A percentile compares a stretch with the other conserved stretches of the same genome.
phyloP scores from a whole-genome alignment of 2,329 filamentous ascomycete species.

The Fonsecaea monophora region DNA sequence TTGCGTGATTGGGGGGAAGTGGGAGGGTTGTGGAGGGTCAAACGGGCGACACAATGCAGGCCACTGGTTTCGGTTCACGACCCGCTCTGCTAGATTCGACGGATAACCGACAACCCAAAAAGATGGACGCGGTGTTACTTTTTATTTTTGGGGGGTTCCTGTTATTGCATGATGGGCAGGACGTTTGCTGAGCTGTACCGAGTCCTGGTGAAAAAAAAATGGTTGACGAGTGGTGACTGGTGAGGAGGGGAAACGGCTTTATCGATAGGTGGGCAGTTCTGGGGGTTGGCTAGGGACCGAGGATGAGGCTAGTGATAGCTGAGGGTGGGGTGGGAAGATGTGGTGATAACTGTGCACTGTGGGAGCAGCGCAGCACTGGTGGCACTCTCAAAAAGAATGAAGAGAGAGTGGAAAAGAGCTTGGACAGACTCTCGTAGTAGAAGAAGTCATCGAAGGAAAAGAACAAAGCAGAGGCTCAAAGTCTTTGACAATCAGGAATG shows the following conservation, averaged over 20 bases:
- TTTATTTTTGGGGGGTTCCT: background rate
- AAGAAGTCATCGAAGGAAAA: background rate
- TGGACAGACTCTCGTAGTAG: background rate
- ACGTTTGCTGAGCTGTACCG: conserved; percentile 11
- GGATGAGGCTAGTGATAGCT: background rate
- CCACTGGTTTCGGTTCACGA: background rate
- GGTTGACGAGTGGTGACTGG: background rate
- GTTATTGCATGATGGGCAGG: conserved; percentile 14
- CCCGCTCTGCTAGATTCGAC: conserved; percentile 12
- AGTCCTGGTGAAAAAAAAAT: too few species aligned
- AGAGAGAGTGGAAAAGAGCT: background rate
- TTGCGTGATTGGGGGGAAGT: background rate
- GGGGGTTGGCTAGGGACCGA: background rate
- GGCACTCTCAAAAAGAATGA: background rate
- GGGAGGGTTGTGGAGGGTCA: background rate
- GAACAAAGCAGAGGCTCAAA: background rate
- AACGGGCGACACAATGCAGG: background rate
- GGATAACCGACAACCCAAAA: conserved; percentile 12
- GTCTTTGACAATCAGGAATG: background rate
- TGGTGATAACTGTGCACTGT: background rate
- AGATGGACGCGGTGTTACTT: background rate
- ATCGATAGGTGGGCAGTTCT: background rate
- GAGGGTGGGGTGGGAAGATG: background rate
- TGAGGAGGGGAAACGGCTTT: background rate
- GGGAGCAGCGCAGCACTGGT: background rate